Evolutionary conservation across 148 eudicot genomes (phyloP).

Genomic region (Rhododendron henanense): DNA sequence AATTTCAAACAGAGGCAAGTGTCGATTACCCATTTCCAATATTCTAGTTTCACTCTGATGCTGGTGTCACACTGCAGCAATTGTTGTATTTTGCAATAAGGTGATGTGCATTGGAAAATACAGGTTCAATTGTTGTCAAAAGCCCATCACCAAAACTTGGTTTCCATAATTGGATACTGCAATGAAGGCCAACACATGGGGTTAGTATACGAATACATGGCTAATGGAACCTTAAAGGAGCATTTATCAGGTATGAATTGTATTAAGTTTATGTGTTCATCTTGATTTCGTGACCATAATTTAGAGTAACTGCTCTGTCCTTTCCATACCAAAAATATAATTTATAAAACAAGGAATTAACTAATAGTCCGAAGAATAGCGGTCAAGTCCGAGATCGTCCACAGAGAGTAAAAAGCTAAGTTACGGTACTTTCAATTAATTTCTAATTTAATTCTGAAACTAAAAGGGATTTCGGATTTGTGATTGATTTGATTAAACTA

Average conservation of each 20-base stretch:
- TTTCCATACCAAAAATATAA: no score
- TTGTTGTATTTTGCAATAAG: not conserved
- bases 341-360: no score
- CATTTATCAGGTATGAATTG: conserved; percentile 12
- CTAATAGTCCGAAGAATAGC: no score
- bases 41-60: not conserved
- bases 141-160: conserved; percentile 23
- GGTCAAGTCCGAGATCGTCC: no score
- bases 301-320: not conserved
- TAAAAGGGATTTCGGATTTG: no score
- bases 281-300: not conserved
- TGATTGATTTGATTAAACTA: no score
- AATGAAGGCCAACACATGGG: conserved; percentile 15
- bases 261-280: not conserved
- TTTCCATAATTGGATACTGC: conserved; percentile 24
- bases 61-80: not conserved
- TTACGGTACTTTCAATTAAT: no score
- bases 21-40: no score
- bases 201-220: conserved; percentile 18
- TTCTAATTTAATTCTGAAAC: no score
- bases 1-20: conserved; percentile 26
- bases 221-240: conserved; percentile 8
- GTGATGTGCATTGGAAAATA: not conserved
- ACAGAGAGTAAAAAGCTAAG: no score
- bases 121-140: conserved; percentile 18